These are phyloP conservation scores for Alliaria petiolata DNA, from an alignment of 345 rosid species.

Conservation along the genomic window DNA sequence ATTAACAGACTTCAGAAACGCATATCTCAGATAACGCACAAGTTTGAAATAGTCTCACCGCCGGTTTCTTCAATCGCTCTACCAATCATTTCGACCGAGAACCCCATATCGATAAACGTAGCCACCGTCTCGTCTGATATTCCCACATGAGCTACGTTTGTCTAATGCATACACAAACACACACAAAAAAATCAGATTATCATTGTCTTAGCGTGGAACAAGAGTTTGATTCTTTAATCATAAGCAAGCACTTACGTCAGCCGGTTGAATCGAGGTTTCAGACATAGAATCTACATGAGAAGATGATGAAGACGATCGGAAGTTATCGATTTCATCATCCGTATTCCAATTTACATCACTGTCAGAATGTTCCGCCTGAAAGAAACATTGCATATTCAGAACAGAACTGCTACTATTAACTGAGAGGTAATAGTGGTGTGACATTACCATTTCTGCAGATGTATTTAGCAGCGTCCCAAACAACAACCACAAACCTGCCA, in stretches of 20 bases:
- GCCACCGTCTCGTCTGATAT: slow-evolving; percentile 2
- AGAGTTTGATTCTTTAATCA: no score
- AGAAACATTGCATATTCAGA: not conserved
- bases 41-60: not conserved
- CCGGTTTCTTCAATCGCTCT: not conserved
- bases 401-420: not conserved
- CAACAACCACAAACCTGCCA: slow-evolving; percentile 12
- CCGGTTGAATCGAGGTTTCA: no score
- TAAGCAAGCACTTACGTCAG: no score
- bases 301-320: not conserved
- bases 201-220: not conserved
- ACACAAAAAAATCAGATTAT: not conserved
- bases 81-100: not conserved
- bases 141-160: not conserved
- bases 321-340: not conserved
- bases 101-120: slow-evolving; percentile 6
- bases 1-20: not conserved
- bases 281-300: no score
- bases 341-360: not conserved
- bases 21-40: not conserved
- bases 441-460: slow-evolving; percentile 10
- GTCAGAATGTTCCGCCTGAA: not conserved
- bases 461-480: not conserved
- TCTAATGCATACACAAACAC: not conserved
- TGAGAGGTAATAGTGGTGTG: not conserved